Conservation (phyloP, 208 protist genomes). For the Crithidia thermophila region DNA sequence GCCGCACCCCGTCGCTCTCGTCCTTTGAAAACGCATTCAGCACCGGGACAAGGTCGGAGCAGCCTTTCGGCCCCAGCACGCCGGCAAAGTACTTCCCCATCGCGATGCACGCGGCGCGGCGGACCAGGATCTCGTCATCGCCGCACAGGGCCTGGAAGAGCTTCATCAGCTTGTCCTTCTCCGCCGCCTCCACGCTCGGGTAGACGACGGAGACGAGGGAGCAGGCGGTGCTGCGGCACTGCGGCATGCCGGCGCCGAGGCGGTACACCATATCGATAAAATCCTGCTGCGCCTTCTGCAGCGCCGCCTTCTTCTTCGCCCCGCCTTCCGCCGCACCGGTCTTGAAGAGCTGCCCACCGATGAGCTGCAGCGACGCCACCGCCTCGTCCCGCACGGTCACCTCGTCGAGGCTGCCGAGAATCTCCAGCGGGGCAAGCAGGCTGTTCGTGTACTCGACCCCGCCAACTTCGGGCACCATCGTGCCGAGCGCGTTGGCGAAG, state of each 20-base stretch:
- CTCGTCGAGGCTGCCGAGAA: conserved; percentile 97
- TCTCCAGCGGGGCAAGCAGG: conserved; percentile 95
- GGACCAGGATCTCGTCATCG: conserved; percentile 98
- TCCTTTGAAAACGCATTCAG: conserved; percentile 93
- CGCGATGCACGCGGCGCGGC: conserved; percentile 92
- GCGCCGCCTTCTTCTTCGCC: background rate
- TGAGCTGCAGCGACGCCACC: conserved; percentile 76
- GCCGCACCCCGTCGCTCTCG: conserved; percentile 97
- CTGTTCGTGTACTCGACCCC: conserved; percentile 89
- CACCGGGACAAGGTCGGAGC: conserved; percentile 91
- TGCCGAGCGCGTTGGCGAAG: conserved; percentile 97
- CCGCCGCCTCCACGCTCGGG: conserved; percentile 37
- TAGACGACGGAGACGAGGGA: conserved; percentile 95
- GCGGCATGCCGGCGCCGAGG: conserved; percentile 94
- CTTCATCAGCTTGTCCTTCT: conserved; percentile 66
- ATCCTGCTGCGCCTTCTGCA: conserved; percentile 65
- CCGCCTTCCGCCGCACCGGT: conserved; percentile 17
- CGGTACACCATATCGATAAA: conserved; percentile 91
- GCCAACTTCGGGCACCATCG: conserved; percentile 97
- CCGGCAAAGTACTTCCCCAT: conserved; percentile 85
- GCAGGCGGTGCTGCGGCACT: conserved; percentile 94
- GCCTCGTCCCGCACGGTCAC: conserved; percentile 97
- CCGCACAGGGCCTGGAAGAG: conserved; percentile 88
- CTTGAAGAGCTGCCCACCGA: conserved; percentile 74
- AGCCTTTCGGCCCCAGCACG: conserved; percentile 56